These are phyloP conservation scores for Neofusicoccum laricinum DNA, from an alignment of 2,329 filamentous ascomycete genomes.

Conservation along the genomic window DNA sequence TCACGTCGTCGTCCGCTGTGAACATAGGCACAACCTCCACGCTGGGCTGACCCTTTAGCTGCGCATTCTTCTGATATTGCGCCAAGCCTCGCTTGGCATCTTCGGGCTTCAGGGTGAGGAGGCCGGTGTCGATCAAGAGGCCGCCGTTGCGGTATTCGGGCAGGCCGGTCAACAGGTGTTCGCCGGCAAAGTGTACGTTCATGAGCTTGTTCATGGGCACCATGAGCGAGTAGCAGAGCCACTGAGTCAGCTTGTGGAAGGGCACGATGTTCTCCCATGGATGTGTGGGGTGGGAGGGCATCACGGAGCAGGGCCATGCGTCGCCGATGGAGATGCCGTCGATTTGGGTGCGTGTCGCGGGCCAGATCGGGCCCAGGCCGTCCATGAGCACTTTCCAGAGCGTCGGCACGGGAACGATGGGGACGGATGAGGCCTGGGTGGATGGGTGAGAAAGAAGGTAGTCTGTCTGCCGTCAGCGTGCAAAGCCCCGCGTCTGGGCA, in stretches of 20 bases:
- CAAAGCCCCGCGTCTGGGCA: neutral
- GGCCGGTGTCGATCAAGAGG: slow-evolving; percentile 78
- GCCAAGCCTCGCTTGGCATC: slow-evolving; percentile 70
- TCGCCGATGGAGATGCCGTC: slow-evolving; percentile 87
- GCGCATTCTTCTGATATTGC: slow-evolving; percentile 67
- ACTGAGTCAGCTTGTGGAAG: slow-evolving; percentile 93
- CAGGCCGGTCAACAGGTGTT: slow-evolving; percentile 80
- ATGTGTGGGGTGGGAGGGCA: slow-evolving; percentile 70
- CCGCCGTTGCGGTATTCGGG: slow-evolving; percentile 93
- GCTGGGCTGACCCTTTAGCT: slow-evolving; percentile 67
- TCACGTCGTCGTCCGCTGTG: slow-evolving; percentile 69
- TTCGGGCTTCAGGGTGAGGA: slow-evolving; percentile 70
- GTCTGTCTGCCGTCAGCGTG: slow-evolving; percentile 53
- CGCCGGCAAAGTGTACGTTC: slow-evolving; percentile 75
- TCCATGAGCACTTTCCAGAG: slow-evolving; percentile 91
- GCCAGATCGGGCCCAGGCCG: slow-evolving; percentile 85
- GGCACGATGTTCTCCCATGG: slow-evolving; percentile 81
- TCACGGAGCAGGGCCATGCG: slow-evolving; percentile 84
- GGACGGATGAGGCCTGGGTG: slow-evolving; percentile 82
- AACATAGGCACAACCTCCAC: slow-evolving; percentile 74
- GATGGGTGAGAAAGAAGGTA: slow-evolving; percentile 89
- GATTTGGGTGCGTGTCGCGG: slow-evolving; percentile 77
- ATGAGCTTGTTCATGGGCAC: slow-evolving; percentile 82
- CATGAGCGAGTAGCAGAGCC: slow-evolving; percentile 93
- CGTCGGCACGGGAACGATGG: slow-evolving; percentile 81